These are phyloP conservation scores for Ogataea methylovora DNA, from an alignment of 805 yeast genomes.

Conservation along the genomic window DNA sequence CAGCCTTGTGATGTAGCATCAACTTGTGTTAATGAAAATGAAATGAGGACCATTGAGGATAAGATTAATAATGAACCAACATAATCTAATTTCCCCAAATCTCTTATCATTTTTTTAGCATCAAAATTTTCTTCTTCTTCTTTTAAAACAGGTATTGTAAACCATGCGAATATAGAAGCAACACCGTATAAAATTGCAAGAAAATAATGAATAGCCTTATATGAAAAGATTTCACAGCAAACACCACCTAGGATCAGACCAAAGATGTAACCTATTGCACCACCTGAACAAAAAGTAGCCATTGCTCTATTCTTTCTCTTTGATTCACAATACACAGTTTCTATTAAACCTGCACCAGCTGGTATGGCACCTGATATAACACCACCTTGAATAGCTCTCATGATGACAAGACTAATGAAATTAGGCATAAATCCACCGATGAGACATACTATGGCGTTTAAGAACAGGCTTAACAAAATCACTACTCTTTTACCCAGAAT, in stretches of 20 bases:
- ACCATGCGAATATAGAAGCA: slow-evolving; percentile 14
- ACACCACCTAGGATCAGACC: slow-evolving; percentile 34
- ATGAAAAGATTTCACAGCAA: slow-evolving; percentile 22
- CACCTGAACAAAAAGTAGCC: slow-evolving; percentile 31
- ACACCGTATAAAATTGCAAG: slow-evolving; percentile 27
- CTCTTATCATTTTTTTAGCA: slow-evolving; percentile 6
- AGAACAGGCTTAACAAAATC: slow-evolving; percentile 11
- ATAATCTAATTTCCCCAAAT: slow-evolving; percentile 24
- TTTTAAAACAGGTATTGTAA: slow-evolving; percentile 20
- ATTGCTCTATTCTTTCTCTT: slow-evolving; percentile 27
- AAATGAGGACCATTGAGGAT: slow-evolving; percentile 25
- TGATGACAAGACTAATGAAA: slow-evolving; percentile 25
- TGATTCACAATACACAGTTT: slow-evolving; percentile 23
- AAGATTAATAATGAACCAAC: slow-evolving; percentile 28
- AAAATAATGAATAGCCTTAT: slow-evolving; percentile 31
- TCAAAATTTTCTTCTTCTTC: slow-evolving; percentile 17
- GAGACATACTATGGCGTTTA: slow-evolving; percentile 2
- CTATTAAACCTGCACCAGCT: slow-evolving; percentile 32
- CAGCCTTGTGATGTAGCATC: slow-evolving; percentile 29
- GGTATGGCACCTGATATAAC: slow-evolving; percentile 30
- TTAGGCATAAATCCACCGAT: slow-evolving; percentile 24
- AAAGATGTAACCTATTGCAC: slow-evolving; percentile 31
- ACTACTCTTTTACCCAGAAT: slow-evolving; percentile 27
- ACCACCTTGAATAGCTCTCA: slow-evolving; percentile 32
- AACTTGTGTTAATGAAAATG: slow-evolving; percentile 32